phyloP scores from a whole-genome alignment of 495 filamentous ascomycete genomes.

The Evansstolkia leycettana region DNA sequence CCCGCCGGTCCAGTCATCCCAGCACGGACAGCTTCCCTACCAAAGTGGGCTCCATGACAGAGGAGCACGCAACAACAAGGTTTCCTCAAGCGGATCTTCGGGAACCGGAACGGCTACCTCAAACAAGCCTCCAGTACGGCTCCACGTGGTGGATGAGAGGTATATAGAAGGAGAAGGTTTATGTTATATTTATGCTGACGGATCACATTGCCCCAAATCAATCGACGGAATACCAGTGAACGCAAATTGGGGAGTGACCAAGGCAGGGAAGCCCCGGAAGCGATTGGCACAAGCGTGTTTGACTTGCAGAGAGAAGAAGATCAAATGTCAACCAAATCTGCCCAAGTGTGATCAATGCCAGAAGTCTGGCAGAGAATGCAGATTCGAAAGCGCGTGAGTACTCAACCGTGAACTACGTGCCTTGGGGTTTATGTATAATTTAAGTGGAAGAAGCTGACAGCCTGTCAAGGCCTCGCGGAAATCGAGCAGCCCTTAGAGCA shows the following conservation, averaged over 20 bases:
- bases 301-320: constrained; percentile 91
- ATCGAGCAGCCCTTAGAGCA: constrained; percentile 15
- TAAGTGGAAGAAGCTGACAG: not conserved
- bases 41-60: constrained; percentile 8
- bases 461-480: constrained; percentile 23
- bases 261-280: constrained; percentile 84
- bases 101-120: constrained; percentile 1
- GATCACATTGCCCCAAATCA: constrained; percentile 66
- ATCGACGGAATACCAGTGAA: constrained; percentile 83
- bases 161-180: constrained; percentile 62
- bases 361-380: constrained; percentile 74
- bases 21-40: constrained; percentile 4
- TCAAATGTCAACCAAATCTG: constrained; percentile 83
- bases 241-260: constrained; percentile 85
- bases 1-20: not conserved
- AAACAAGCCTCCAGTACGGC: constrained; percentile 13
- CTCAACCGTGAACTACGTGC: not conserved
- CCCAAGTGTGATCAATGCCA: constrained; percentile 83
- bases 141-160: constrained; percentile 36
- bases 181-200: constrained; percentile 83
- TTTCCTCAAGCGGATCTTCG: constrained; percentile 10
- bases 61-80: constrained; percentile 1
- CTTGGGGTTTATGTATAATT: not conserved
- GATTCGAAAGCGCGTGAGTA: constrained; percentile 80
- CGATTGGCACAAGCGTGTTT: constrained; percentile 79